Conservation (phyloP, 2,329 filamentous ascomycete species). For the Dothideomycetes sp. region DNA sequence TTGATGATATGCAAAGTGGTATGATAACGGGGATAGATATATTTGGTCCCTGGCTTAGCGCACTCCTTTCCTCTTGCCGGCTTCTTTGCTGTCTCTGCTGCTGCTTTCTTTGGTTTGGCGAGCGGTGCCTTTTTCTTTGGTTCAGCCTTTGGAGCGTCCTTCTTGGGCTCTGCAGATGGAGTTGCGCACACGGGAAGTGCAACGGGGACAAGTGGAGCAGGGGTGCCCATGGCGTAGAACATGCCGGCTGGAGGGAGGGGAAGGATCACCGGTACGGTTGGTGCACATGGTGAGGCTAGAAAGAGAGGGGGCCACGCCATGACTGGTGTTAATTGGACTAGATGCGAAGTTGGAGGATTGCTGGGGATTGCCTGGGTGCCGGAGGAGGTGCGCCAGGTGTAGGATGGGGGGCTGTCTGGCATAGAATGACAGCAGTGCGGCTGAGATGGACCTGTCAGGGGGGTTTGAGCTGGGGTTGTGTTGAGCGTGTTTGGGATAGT, state of each 20-base stretch:
- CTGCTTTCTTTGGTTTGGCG: slow-evolving; percentile 1
- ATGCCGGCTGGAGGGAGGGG: slow-evolving; percentile 5
- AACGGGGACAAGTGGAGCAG: not conserved
- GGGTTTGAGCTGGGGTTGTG: too few relatives aligned
- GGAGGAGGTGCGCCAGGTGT: too few relatives aligned
- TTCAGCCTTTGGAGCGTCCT: slow-evolving; percentile 2
- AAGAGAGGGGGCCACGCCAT: too few relatives aligned
- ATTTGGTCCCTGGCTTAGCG: slow-evolving; percentile 16
- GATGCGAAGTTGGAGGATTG: too few relatives aligned
- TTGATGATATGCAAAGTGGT: slow-evolving; percentile 21
- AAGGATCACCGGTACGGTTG: not conserved
- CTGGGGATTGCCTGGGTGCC: too few relatives aligned
- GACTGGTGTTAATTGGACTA: too few relatives aligned
- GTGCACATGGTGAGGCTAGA: not conserved
- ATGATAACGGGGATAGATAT: slow-evolving; percentile 17
- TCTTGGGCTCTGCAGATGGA: not conserved
- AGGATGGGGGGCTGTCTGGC: too few relatives aligned
- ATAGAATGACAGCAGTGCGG: too few relatives aligned
- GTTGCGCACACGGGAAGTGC: not conserved
- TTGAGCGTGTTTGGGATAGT: too few relatives aligned
- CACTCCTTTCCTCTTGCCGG: not conserved
- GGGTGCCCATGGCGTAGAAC: not conserved
- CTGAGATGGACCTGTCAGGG: too few relatives aligned
- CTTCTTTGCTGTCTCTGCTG: too few relatives aligned
- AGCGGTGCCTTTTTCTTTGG: slow-evolving; percentile 1